A percentile compares a stretch with the other conserved stretches of the same genome.
phyloP scores from a whole-genome alignment of 768 basidiomycete species.

The Lactarius psammicola region DNA sequence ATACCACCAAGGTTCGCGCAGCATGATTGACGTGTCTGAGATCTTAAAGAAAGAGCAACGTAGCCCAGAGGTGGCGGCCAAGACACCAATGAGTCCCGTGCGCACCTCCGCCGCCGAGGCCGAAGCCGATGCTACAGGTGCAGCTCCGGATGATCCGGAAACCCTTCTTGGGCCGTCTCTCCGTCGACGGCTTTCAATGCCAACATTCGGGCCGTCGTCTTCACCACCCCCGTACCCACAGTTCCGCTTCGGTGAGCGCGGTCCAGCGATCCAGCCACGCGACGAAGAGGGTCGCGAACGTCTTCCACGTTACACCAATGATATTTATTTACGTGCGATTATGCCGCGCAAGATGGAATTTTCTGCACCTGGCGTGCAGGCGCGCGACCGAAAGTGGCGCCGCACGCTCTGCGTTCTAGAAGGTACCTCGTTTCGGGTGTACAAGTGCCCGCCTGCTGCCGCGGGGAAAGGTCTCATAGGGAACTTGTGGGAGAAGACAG shows the following conservation, averaged over 20 bases:
- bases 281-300: conserved; percentile 86
- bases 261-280: conserved; percentile 42
- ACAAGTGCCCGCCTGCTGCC: conserved; percentile 51
- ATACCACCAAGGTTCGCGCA: conserved; percentile 27
- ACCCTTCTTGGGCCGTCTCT: conserved; percentile 40
- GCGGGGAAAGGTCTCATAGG: conserved; percentile 50
- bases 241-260: conserved; percentile 37
- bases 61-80: conserved; percentile 9
- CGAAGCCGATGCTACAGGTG: conserved; percentile 1
- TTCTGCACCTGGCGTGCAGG: conserved; percentile 74
- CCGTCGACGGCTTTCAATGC: conserved; percentile 67
- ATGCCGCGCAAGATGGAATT: conserved; percentile 97
- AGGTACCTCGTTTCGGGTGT: conserved; percentile 85
- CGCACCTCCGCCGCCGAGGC: not conserved
- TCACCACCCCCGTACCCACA: conserved; percentile 70
- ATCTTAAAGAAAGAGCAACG: conserved; percentile 17
- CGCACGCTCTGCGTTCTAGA: conserved; percentile 85
- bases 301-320: conserved; percentile 80
- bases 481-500: conserved; percentile 76
- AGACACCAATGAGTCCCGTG: conserved; percentile 17
- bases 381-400: conserved; percentile 90
- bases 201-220: conserved; percentile 55
- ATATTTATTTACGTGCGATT: conserved; percentile 73
- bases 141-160: conserved; percentile 10
- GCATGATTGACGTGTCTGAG: conserved; percentile 26